These are phyloP conservation scores for Ceratocystis cacaofunesta DNA, from an alignment of 2,329 filamentous ascomycete species.

Conservation along the genomic window DNA sequence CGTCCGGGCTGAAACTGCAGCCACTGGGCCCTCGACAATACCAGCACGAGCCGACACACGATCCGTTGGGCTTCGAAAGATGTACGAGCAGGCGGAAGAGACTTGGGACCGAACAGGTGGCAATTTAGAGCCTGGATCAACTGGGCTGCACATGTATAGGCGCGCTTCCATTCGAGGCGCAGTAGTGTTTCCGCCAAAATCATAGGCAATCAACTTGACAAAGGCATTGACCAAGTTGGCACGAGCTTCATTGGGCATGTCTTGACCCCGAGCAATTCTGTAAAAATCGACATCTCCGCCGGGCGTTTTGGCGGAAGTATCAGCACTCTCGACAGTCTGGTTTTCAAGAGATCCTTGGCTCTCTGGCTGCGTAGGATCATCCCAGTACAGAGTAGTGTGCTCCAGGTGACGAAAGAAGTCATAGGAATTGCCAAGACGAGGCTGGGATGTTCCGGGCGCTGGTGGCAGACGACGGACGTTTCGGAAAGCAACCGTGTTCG, in stretches of 20 bases:
- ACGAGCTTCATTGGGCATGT: slow-evolving; percentile 44
- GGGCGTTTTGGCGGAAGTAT: slow-evolving; percentile 5
- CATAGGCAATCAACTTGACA: slow-evolving; percentile 49
- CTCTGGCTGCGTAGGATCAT: slow-evolving; percentile 35
- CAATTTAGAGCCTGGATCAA: slow-evolving; percentile 19
- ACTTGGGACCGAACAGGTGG: slow-evolving; percentile 37
- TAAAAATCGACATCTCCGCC: slow-evolving; percentile 21
- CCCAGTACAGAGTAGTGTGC: slow-evolving; percentile 44
- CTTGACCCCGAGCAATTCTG: slow-evolving; percentile 36
- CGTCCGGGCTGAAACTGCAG: slow-evolving; percentile 43
- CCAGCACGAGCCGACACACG: slow-evolving; percentile 45
- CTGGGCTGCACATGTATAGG: slow-evolving; percentile 35
- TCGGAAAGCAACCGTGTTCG: slow-evolving; percentile 45
- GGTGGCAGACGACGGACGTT: slow-evolving; percentile 44
- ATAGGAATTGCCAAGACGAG: slow-evolving; percentile 47
- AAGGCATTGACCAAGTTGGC: slow-evolving; percentile 44
- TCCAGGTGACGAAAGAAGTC: slow-evolving; percentile 53
- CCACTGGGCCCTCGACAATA: slow-evolving; percentile 46
- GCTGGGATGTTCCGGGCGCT: slow-evolving; percentile 36
- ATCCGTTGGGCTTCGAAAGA: slow-evolving; percentile 45
- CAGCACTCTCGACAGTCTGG: not conserved
- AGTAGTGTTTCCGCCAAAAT: slow-evolving; percentile 48
- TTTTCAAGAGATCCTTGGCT: slow-evolving; percentile 2
- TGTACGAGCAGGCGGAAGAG: slow-evolving; percentile 42
- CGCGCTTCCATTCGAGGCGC: slow-evolving; percentile 44